Evolutionary conservation across 129 eudicot genomes (phyloP).

Genomic region (Tagetes erecta): DNA sequence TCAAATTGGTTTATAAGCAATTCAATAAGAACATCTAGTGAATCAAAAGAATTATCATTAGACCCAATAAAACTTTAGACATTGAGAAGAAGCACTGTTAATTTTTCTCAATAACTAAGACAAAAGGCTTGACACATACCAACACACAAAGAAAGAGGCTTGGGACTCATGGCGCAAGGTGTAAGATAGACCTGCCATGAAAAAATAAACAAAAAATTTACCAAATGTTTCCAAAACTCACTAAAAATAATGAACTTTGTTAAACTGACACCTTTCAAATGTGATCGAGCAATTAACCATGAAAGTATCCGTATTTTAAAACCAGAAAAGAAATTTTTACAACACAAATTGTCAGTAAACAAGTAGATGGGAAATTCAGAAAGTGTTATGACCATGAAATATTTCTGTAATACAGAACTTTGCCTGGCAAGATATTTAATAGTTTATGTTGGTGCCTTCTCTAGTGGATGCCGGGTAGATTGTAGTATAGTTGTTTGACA

Average conservation of each 20-base stretch:
- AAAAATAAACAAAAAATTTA: background rate
- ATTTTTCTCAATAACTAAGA: background rate
- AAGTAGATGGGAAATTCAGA: background rate
- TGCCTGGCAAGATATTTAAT: background rate
- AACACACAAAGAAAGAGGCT: background rate
- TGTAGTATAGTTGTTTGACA: constrained; percentile 5
- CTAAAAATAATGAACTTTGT: background rate
- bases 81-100: constrained; percentile 4
- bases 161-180: constrained; percentile 14
- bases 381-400: background rate
- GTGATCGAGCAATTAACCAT: background rate
- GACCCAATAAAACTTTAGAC: background rate
- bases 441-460: constrained; percentile 3
- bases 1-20: background rate
- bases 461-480: background rate
- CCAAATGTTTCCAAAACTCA: constrained; percentile 1
- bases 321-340: background rate
- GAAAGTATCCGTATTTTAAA: constrained; percentile 1
- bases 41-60: background rate
- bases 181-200: constrained; percentile 18
- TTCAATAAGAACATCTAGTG: background rate
- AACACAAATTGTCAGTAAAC: background rate
- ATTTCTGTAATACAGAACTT: background rate
- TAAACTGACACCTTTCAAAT: background rate
- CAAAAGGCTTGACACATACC: constrained; percentile 23